These are phyloP conservation scores for Stephanodiscus triporus DNA, from an alignment of 108 stramenopile genomes.

Conservation along the genomic window DNA sequence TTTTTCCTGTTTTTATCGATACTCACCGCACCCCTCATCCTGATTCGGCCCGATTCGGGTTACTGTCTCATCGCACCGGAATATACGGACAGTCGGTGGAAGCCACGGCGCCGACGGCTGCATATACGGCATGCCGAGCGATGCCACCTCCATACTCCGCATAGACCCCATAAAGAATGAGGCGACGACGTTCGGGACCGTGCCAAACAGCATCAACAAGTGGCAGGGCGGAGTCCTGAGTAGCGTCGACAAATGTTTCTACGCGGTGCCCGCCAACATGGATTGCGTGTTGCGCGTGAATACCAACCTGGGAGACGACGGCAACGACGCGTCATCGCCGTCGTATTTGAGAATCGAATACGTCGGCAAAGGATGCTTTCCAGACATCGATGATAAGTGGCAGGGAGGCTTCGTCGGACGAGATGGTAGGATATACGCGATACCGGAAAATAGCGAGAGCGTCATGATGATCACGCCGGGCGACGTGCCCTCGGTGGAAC, in stretches of 20 bases:
- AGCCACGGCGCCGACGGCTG: constrained; percentile 77
- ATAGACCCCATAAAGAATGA: constrained; percentile 45
- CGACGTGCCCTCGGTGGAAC: constrained; percentile 28
- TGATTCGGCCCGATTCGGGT: not conserved
- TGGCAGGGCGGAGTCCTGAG: constrained; percentile 77
- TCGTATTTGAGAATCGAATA: constrained; percentile 26
- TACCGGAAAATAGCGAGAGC: constrained; percentile 75
- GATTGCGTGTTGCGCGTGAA: constrained; percentile 68
- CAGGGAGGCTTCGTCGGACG: constrained; percentile 62
- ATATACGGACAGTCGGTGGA: constrained; percentile 79
- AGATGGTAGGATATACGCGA: constrained; percentile 80
- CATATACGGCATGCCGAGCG: constrained; percentile 79
- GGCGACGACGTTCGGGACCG: constrained; percentile 42
- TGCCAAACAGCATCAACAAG: constrained; percentile 22
- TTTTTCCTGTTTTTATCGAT: too few species aligned
- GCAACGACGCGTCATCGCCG: not conserved
- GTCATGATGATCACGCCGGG: constrained; percentile 78
- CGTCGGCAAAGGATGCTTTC: constrained; percentile 8
- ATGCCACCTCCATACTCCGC: constrained; percentile 44
- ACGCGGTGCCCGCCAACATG: constrained; percentile 76
- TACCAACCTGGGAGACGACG: constrained; percentile 31
- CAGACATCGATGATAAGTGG: constrained; percentile 28
- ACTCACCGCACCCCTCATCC: too few species aligned
- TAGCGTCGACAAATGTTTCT: constrained; percentile 72
- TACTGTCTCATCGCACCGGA: not conserved